Base-by-base conservation (phyloP, 768 basidiomycete species). In the Clavaria fumosa region DNA sequence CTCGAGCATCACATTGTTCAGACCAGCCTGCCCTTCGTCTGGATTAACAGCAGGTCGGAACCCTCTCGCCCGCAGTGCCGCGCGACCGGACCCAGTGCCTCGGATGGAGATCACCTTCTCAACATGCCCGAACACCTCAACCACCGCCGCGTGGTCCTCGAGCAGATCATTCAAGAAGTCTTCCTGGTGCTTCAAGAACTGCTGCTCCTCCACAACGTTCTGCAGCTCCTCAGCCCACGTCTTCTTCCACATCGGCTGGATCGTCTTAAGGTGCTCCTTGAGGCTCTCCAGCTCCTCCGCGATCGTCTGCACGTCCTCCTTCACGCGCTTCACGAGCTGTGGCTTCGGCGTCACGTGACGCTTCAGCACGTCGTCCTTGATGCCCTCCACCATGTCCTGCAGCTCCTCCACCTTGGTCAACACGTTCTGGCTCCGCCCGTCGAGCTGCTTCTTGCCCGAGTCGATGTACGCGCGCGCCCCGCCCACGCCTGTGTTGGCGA, bases 181-280 rank as follows among this genome's bases (percentile, higher is more conserved):
- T 53, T 91, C 85, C 55, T 96, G 91, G 51, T 95, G 84, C 5
- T 72, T 75, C 42, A 96, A 61, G 63, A 95, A 83, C 47, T 90
- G 84, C 53, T 99, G 91, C 55, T 99, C 93, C 54, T 95, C 90
- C 41, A 96, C 82, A 39, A 99, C 90, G 46, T 88, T 86, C 64
- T 88, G 82, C 53, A 99, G 55, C 60, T 99, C 93, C 52, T 86
- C 78, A 50, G 85, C 83, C 93, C 93, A 99, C 14, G 90, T 96
- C 69, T 91, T 89, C 66, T 91, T 85, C 93, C 93, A 99, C 71
- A 85, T 86, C 30, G 93, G 89, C 50, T 82, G 88, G 50, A 91
- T 71, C 7, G 84, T 81, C 47, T 77, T 72, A 47, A 96, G 82
- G 55, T 93, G 86, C 47, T 78, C 75, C 50, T 73, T 73, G 41